Percentiles rank a stretch among this genome's conserved stretches.
Conservation (phyloP, 441 rosid species). For the Pelargonium myrrhifolium region DNA sequence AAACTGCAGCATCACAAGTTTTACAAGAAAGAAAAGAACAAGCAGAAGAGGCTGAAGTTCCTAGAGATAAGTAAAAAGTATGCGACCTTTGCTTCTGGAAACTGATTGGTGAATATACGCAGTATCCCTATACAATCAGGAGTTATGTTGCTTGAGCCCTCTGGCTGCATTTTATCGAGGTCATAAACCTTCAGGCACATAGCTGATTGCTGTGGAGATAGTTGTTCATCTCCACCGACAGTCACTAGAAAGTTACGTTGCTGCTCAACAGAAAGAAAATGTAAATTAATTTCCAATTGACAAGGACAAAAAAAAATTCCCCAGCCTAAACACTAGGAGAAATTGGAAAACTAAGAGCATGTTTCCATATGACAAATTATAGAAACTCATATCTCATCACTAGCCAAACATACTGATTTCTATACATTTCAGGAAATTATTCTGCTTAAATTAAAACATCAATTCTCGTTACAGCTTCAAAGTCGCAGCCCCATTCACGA, state of each 20-base stretch:
- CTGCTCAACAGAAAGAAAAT: conserved; percentile 27
- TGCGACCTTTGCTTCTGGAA: conserved; percentile 84
- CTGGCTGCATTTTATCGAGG: conserved; percentile 79
- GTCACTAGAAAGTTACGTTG: conserved; percentile 91
- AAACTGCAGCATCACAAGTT: background rate
- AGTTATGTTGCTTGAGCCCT: conserved; percentile 55
- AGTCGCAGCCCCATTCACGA: background rate
- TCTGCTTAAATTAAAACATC: background rate
- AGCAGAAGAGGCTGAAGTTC: background rate
- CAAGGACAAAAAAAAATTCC: background rate
- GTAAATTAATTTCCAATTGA: conserved; percentile 9
- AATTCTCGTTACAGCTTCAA: background rate
- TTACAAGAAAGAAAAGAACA: conserved; percentile 5
- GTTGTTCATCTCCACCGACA: conserved; percentile 81
- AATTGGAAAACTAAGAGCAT: background rate
- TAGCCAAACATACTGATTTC: background rate
- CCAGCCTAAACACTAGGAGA: background rate
- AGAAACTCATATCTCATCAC: background rate
- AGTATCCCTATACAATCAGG: conserved; percentile 87
- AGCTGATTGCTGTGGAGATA: conserved; percentile 69
- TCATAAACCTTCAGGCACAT: conserved; percentile 87
- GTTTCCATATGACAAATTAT: background rate
- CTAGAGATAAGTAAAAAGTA: background rate
- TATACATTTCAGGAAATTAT: background rate
- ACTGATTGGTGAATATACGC: conserved; percentile 82